phyloP scores from a whole-genome alignment of 1,284 basidiomycete species.

The Ustanciosporium gigantosporum region DNA sequence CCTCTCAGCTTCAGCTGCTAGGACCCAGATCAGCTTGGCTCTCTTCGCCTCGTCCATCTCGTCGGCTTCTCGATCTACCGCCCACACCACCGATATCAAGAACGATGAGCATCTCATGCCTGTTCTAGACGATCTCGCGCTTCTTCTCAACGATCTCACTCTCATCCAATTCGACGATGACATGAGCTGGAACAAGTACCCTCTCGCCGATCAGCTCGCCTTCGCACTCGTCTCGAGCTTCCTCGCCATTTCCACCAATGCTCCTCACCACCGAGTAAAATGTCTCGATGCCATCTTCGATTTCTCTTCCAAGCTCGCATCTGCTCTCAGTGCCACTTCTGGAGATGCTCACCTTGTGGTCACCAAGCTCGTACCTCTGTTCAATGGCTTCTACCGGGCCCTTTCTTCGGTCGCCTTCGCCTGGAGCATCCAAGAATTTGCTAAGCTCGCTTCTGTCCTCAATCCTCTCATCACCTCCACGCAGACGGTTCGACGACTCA shows the following conservation, averaged over 20 bases:
- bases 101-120: slow-evolving; percentile 46
- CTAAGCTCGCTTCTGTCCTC: slow-evolving; percentile 67
- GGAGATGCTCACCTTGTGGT: slow-evolving; percentile 73
- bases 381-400: slow-evolving; percentile 85
- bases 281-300: slow-evolving; percentile 62
- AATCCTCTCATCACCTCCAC: slow-evolving; percentile 67
- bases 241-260: slow-evolving; percentile 68
- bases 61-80: slow-evolving; percentile 40
- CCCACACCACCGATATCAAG: slow-evolving; percentile 38
- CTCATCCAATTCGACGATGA: slow-evolving; percentile 41
- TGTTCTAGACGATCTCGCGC: slow-evolving; percentile 47
- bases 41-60: slow-evolving; percentile 56
- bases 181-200: slow-evolving; percentile 44
- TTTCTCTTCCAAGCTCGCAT: slow-evolving; percentile 23
- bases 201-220: slow-evolving; percentile 55
- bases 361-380: slow-evolving; percentile 72
- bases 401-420: slow-evolving; percentile 75
- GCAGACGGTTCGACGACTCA: slow-evolving; percentile 66
- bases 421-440: slow-evolving; percentile 75
- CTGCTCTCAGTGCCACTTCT: slow-evolving; percentile 17
- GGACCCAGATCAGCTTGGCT: slow-evolving; percentile 55
- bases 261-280: slow-evolving; percentile 67
- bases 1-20: slow-evolving; percentile 40
- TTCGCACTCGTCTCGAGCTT: slow-evolving; percentile 61
- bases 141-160: slow-evolving; percentile 35